These are phyloP conservation scores for Pleurotus cornucopiae DNA, from an alignment of 768 basidiomycete species.

Conservation along the genomic window DNA sequence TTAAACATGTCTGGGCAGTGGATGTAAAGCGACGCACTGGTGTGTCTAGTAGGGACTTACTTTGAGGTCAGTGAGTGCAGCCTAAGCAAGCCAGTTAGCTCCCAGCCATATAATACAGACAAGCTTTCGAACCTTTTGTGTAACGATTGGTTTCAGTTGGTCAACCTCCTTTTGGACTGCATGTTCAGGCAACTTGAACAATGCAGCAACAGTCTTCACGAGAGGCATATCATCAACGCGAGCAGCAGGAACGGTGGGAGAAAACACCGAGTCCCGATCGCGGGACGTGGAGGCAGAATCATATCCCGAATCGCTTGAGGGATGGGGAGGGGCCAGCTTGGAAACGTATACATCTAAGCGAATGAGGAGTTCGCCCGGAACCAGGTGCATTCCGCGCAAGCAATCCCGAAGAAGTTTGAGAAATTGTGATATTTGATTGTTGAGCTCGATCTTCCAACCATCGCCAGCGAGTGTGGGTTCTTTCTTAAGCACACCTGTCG, in stretches of 20 bases:
- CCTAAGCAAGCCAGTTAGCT: conserved; percentile 34
- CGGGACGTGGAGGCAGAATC: conserved; percentile 58
- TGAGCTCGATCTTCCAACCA: conserved; percentile 90
- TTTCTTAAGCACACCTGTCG: conserved; percentile 84
- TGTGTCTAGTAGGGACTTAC: conserved; percentile 27
- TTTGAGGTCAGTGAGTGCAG: conserved; percentile 85
- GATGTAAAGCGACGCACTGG: conserved; percentile 9
- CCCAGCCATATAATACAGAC: background rate
- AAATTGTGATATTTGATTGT: conserved; percentile 88
- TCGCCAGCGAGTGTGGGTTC: conserved; percentile 81
- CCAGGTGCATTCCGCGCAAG: conserved; percentile 66
- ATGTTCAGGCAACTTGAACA: conserved; percentile 73
- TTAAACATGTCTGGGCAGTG: conserved; percentile 69
- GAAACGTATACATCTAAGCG: conserved; percentile 82
- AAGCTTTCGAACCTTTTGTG: conserved; percentile 58
- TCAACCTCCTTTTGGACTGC: conserved; percentile 75
- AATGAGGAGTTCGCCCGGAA: conserved; percentile 76
- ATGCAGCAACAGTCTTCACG: conserved; percentile 58
- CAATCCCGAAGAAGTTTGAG: conserved; percentile 83
- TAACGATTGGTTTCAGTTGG: conserved; percentile 56
- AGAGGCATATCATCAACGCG: conserved; percentile 75
- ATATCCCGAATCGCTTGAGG: conserved; percentile 62
- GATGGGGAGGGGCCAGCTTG: conserved; percentile 66
- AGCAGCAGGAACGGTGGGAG: conserved; percentile 30
- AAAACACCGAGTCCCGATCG: conserved; percentile 47